Evolutionary conservation across 495 filamentous ascomycete genomes (phyloP).

Genomic region (Aspergillus conjunctus): DNA sequence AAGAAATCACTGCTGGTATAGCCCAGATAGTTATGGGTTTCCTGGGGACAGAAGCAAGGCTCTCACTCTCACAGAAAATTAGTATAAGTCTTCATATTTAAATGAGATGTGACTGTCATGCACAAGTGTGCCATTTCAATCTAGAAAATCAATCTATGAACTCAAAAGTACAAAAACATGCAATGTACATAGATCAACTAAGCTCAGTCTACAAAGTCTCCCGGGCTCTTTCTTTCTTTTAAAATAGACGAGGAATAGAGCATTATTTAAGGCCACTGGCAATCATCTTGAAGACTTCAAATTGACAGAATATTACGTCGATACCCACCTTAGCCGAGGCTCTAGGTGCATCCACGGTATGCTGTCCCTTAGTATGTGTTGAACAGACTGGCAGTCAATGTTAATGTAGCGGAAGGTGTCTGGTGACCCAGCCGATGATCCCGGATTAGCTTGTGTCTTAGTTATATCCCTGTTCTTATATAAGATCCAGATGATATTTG

Average conservation of each 20-base stretch:
- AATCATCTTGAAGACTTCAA: too few relatives aligned
- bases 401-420: not conserved
- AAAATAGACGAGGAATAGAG: not conserved
- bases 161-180: not conserved
- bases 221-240: not conserved
- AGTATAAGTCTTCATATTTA: not conserved
- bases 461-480: slow-evolving; percentile 14
- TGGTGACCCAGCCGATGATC: not conserved
- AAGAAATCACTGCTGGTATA: not conserved
- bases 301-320: not conserved
- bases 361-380: too few relatives aligned
- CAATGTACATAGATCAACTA: not conserved
- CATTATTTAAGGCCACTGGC: too few relatives aligned
- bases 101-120: not conserved
- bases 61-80: not conserved
- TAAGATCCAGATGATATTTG: slow-evolving; percentile 40
- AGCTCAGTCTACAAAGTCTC: not conserved
- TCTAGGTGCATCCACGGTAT: not conserved
- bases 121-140: not conserved
- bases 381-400: not conserved
- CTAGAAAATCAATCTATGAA: not conserved
- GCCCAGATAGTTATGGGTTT: not conserved
- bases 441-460: not conserved
- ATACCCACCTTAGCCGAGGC: not conserved
- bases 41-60: slow-evolving; percentile 8